A percentile compares a stretch with the other conserved stretches of the same genome.
phyloP scores from a whole-genome alignment of 75 land plant species.

The Azolla pinnata region DNA sequence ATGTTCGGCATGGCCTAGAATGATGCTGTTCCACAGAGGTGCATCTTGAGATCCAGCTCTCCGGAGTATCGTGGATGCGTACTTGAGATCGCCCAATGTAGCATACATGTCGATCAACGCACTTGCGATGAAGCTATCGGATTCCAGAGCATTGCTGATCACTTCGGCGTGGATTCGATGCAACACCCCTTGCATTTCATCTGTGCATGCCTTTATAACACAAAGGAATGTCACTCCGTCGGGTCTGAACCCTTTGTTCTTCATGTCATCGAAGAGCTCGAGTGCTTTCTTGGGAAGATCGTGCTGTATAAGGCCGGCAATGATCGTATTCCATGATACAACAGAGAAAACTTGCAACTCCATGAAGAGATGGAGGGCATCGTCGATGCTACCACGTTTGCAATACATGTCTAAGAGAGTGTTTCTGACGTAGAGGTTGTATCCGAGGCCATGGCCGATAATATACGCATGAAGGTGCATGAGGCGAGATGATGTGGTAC shows the following conservation, averaged over 20 bases:
- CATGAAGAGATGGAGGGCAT: background rate
- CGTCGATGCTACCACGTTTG: no score
- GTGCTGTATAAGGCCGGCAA: conserved; percentile 9
- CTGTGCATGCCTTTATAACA: conserved; percentile 10
- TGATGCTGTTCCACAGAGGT: conserved; percentile 15
- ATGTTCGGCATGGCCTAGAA: conserved; percentile 21
- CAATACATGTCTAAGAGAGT: background rate
- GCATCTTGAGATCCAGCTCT: conserved; percentile 11
- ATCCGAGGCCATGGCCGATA: background rate
- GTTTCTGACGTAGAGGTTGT: background rate
- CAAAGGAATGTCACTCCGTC: conserved; percentile 20
- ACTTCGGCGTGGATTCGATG: background rate
- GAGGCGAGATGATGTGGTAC: background rate
- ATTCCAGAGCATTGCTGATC: background rate
- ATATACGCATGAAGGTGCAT: background rate
- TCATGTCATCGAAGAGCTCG: conserved; percentile 12
- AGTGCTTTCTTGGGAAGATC: conserved; percentile 8
- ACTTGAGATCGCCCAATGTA: conserved; percentile 9
- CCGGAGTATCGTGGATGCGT: conserved; percentile 9
- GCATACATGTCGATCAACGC: conserved; percentile 26
- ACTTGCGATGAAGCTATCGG: conserved; percentile 9
- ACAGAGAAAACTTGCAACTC: background rate
- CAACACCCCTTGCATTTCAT: background rate
- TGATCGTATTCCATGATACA: conserved; percentile 6
- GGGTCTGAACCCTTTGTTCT: conserved; percentile 5